Conservation (phyloP, 2,329 filamentous ascomycete genomes). For the Aspergillus ochraceus region DNA sequence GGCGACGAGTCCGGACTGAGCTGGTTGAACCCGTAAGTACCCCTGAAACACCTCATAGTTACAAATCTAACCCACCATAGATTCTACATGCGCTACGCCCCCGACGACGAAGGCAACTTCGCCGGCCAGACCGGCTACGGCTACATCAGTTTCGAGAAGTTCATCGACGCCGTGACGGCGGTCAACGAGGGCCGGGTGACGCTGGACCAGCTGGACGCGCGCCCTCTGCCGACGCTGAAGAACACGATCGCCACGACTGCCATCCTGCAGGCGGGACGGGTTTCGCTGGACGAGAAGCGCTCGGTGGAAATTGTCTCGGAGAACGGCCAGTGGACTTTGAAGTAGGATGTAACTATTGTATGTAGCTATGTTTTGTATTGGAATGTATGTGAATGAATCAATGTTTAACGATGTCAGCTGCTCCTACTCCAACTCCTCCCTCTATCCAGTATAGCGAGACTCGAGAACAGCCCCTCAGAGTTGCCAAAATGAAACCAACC, state of each 20-base stretch:
- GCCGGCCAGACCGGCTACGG: constrained; percentile 88
- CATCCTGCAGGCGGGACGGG: constrained; percentile 82
- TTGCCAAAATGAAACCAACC: no score
- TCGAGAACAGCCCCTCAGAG: no score
- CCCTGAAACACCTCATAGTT: background rate
- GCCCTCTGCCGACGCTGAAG: constrained; percentile 77
- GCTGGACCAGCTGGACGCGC: constrained; percentile 73
- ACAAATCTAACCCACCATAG: constrained; percentile 27
- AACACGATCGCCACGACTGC: constrained; percentile 92
- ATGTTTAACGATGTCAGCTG: background rate
- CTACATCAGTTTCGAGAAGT: constrained; percentile 94
- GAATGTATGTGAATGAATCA: background rate
- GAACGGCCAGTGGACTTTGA: constrained; percentile 62
- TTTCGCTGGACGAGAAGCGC: constrained; percentile 79
- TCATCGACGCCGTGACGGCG: constrained; percentile 79
- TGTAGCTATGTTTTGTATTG: background rate
- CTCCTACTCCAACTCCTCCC: background rate
- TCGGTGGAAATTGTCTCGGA: constrained; percentile 67
- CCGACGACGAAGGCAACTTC: constrained; percentile 94
- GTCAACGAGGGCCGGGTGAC: constrained; percentile 73
- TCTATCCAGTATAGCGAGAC: no score
- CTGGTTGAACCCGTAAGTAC: constrained; percentile 78
- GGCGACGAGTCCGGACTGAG: constrained; percentile 70
- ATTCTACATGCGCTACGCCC: constrained; percentile 93
- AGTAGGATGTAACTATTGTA: constrained; percentile 35